Evolutionary conservation across 352 stramenopile genomes (phyloP).

Genomic region (Globisporangium emineosum): DNA sequence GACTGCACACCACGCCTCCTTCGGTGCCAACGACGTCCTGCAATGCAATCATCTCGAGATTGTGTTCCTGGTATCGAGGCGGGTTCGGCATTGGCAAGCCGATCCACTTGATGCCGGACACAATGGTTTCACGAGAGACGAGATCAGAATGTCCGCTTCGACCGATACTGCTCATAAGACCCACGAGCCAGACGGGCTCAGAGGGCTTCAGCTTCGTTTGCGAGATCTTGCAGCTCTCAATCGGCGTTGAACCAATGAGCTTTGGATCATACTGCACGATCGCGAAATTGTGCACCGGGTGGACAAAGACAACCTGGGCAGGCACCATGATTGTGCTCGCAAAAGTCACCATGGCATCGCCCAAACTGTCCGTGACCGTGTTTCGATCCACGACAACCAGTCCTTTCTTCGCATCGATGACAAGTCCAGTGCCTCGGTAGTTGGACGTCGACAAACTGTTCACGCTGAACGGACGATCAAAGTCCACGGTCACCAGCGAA

Average conservation of each 20-base stretch:
- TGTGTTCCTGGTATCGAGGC: conserved; percentile 85
- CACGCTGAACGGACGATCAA: conserved; percentile 82
- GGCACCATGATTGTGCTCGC: conserved; percentile 88
- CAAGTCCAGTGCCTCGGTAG: conserved; percentile 82
- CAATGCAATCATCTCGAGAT: conserved; percentile 83
- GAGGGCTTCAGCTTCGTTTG: conserved; percentile 55
- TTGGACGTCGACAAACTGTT: conserved; percentile 85
- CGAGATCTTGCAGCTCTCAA: conserved; percentile 76
- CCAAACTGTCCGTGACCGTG: conserved; percentile 87
- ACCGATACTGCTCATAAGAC: conserved; percentile 78
- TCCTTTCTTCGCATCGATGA: conserved; percentile 85
- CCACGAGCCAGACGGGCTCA: conserved; percentile 82
- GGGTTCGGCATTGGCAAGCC: conserved; percentile 76
- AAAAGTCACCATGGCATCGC: conserved; percentile 89
- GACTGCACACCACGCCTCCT: conserved; percentile 76
- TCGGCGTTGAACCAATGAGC: conserved; percentile 78
- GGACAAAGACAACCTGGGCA: conserved; percentile 87
- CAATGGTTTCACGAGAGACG: conserved; percentile 82
- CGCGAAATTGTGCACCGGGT: conserved; percentile 92
- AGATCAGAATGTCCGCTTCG: conserved; percentile 78
- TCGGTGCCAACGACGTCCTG: conserved; percentile 83
- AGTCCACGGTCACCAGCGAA: conserved; percentile 85
- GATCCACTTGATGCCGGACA: conserved; percentile 86
- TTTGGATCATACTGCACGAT: conserved; percentile 91
- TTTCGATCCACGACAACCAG: conserved; percentile 92